A percentile compares a stretch with the other conserved stretches of the same genome.
phyloP scores from a whole-genome alignment of 2,329 filamentous ascomycete species.

The Bimuria novae-zelandiae region DNA sequence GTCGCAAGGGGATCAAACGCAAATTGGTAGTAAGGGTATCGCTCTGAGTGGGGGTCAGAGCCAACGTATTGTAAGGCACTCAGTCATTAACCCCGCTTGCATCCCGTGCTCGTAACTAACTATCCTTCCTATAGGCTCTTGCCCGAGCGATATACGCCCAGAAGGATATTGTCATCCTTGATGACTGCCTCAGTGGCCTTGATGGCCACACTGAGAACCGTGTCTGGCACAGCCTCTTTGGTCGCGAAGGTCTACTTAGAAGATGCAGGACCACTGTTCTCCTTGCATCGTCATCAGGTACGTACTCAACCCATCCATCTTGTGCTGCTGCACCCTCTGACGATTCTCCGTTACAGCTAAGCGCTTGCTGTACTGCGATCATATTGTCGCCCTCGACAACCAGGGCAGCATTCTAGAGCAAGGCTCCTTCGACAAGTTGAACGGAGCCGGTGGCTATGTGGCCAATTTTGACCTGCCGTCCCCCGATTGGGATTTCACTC shows the following conservation, averaged over 20 bases:
- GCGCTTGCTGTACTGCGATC: constrained; percentile 47
- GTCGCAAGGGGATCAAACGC: constrained; percentile 47
- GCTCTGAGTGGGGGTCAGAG: constrained; percentile 59
- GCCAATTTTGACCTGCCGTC: constrained; percentile 40
- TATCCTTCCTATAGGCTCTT: constrained; percentile 43
- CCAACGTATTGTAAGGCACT: constrained; percentile 51
- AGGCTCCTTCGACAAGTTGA: constrained; percentile 47
- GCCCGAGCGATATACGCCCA: constrained; percentile 58
- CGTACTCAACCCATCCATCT: neutral
- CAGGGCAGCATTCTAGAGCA: constrained; percentile 44
- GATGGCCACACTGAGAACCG: constrained; percentile 55
- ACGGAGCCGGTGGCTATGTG: constrained; percentile 37
- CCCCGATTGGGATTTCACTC: constrained; percentile 37
- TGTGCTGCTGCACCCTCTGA: neutral
- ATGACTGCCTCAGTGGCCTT: constrained; percentile 58
- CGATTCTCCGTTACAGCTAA: constrained; percentile 23
- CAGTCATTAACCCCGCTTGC: constrained; percentile 21
- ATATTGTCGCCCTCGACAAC: constrained; percentile 48
- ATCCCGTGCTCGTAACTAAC: constrained; percentile 1
- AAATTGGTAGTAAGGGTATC: constrained; percentile 57
- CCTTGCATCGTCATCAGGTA: constrained; percentile 40
- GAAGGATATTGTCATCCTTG: constrained; percentile 54
- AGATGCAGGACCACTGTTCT: constrained; percentile 43
- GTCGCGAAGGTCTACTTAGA: constrained; percentile 52
- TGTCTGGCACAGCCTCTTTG: constrained; percentile 54